A percentile compares a stretch with the other conserved stretches of the same genome.
Evolutionary conservation across 306 rosid species (phyloP).

Genomic region (Adenanthera pavonina): DNA sequence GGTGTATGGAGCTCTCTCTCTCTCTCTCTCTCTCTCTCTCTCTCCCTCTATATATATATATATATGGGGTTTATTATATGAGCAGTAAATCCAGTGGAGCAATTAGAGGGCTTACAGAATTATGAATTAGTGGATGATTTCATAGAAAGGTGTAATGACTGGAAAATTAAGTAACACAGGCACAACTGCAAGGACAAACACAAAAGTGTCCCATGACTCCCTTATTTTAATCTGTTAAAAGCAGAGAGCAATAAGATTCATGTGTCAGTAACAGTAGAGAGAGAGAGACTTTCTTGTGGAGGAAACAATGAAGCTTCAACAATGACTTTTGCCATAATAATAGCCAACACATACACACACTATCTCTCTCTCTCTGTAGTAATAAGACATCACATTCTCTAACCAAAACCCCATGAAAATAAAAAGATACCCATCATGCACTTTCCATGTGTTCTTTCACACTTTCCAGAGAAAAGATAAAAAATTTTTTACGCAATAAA

Average conservation of each 20-base stretch:
- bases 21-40: neutral
- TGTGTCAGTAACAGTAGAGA: constrained; percentile 64
- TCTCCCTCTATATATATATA: neutral
- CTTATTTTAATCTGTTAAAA: constrained; percentile 30
- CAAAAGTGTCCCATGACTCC: constrained; percentile 42
- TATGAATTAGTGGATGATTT: constrained; percentile 45
- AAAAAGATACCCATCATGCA: constrained; percentile 54
- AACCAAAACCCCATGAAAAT: constrained; percentile 27
- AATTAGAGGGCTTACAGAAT: constrained; percentile 27
- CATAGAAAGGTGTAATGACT: constrained; percentile 55
- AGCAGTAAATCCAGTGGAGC: constrained; percentile 42
- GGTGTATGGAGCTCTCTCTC: neutral
- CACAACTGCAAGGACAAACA: constrained; percentile 56
- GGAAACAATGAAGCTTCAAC: constrained; percentile 59
- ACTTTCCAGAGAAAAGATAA: constrained; percentile 40
- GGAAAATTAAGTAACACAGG: constrained; percentile 58
- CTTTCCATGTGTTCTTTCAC: constrained; percentile 55
- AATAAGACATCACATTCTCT: constrained; percentile 55
- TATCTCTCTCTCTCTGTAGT: constrained; percentile 21
- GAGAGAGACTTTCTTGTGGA: constrained; percentile 57
- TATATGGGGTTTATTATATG: constrained; percentile 15
- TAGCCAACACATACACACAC: constrained; percentile 33
- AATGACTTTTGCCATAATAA: constrained; percentile 48
- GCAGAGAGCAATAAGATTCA: constrained; percentile 67
- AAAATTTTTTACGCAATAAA: constrained; percentile 27